Percentiles rank a stretch among this genome's conserved stretches.
Conservation (phyloP, 208 protist species). For the Porcisia hertigi region DNA sequence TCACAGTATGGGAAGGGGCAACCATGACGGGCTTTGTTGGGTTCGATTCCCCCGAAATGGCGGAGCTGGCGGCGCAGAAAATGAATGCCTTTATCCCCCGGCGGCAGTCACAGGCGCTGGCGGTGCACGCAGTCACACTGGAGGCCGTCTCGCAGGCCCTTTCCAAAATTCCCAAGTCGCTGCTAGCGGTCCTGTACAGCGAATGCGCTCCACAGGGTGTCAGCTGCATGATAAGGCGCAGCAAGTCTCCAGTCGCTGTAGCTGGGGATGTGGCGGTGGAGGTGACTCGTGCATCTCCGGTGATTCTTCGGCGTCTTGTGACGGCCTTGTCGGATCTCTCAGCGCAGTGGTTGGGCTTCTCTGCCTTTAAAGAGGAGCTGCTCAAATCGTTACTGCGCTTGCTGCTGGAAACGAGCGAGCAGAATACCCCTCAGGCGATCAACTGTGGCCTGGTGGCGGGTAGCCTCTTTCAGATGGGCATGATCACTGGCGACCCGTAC, state of each 20-base stretch:
- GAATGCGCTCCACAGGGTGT: conserved; percentile 31
- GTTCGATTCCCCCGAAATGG: conserved; percentile 73
- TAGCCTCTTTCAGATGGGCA: conserved; percentile 47
- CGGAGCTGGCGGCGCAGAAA: conserved; percentile 66
- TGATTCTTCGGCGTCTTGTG: conserved; percentile 49
- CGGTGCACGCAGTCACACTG: conserved; percentile 39
- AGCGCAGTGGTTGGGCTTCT: conserved; percentile 25
- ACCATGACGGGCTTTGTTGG: conserved; percentile 68
- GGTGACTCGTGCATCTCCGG: conserved; percentile 38
- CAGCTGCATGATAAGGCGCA: conserved; percentile 30
- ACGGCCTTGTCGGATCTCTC: conserved; percentile 37
- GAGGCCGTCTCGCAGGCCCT: conserved; percentile 61
- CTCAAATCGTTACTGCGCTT: conserved; percentile 53
- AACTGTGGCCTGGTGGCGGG: conserved; percentile 74
- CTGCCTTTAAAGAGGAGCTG: conserved; percentile 65
- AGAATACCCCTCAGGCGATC: conserved; percentile 32
- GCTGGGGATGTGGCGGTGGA: conserved; percentile 56
- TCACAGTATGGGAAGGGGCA: conserved; percentile 46
- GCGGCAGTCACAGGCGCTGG: conserved; percentile 64
- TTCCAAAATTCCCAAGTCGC: conserved; percentile 30
- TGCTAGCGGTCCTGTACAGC: conserved; percentile 35
- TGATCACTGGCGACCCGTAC: conserved; percentile 79
- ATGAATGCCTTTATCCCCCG: conserved; percentile 86
- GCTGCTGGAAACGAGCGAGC: conserved; percentile 45
- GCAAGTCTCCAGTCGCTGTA: conserved; percentile 25